Percentiles rank a stretch among this genome's conserved stretches.
Conservation (phyloP, 2,329 filamentous ascomycete species). For the Cercospora nicotianae region DNA sequence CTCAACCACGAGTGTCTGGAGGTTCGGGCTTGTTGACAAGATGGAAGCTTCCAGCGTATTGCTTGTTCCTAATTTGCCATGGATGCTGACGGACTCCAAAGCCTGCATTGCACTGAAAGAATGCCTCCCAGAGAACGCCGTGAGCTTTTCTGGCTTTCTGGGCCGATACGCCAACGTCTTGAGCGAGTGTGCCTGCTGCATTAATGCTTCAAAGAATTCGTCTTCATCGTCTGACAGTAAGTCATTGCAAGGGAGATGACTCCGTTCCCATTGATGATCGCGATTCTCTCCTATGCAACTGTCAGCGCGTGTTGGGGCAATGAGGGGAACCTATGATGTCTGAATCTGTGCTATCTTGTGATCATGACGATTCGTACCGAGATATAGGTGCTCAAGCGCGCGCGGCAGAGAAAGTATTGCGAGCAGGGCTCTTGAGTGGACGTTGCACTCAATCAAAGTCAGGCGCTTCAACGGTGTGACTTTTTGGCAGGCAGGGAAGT, state of each 20-base stretch:
- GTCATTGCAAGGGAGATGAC: background rate
- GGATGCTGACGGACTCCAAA: background rate
- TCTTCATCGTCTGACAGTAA: background rate
- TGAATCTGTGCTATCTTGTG: background rate
- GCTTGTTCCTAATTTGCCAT: background rate
- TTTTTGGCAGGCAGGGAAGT: background rate
- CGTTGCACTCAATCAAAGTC: slow-evolving; percentile 12
- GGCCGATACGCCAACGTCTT: slow-evolving; percentile 1
- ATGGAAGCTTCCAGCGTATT: background rate
- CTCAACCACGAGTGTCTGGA: background rate
- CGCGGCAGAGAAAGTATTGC: background rate
- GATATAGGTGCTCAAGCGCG: slow-evolving; percentile 1
- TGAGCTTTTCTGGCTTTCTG: background rate
- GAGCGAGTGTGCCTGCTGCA: slow-evolving; percentile 3
- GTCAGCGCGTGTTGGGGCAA: background rate
- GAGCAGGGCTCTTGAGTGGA: background rate
- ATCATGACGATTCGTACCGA: background rate
- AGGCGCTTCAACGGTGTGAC: slow-evolving; percentile 6
- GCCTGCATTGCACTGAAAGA: background rate
- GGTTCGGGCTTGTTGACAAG: background rate
- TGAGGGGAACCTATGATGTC: background rate
- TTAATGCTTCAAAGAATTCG: background rate
- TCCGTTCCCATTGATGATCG: background rate
- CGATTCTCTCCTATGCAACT: background rate
- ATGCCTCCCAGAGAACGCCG: background rate